Base-by-base conservation (phyloP, 2,329 filamentous ascomycete genomes). In the Septoria linicola region DNA sequence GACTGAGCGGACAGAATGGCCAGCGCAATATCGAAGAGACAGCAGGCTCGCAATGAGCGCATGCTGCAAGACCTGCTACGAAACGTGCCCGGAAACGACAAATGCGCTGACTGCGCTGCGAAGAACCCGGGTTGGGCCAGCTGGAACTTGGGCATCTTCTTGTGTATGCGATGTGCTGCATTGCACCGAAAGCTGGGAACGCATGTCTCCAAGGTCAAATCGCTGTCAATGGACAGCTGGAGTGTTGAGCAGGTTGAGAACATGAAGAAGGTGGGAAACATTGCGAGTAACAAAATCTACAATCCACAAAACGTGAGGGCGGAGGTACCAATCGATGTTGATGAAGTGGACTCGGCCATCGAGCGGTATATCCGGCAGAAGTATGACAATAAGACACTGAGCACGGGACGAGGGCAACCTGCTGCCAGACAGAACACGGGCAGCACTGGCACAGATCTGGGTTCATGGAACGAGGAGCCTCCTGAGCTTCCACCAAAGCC, bases 161-260 rank as follows among this genome's bases (percentile, higher is more conserved):
- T 99, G 43, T 99, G 93, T 74, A 95, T 99, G 88, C 89, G 93
- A 69, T 99, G 93, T 77, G 93, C 91, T 47, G 82, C 90, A 48
- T 81, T 97, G 66, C 93, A 99, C 76, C 88, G 93, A 67, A 97
- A 97, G 73, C 78, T 99, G 66, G 93, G 93, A 55, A 97, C 93
- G 34, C 93, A 99, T 72, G 89, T 99, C 58, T 96, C 91, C 60
- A 99, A 99, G 72, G 90, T 99, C 76, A 99, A 99, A 73, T 97
- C 91, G 31, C 73, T 99, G 74, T 97, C 88, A 71, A 97, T 99
- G 91, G 93, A 99, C 73, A 93, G 87, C 61, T 99, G 93, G 93
- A 84, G 88, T 41, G 85, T 86, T 66, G 93, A 97, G 55, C 93
- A 99, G 74, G 91, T 99, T 58, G 93, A 99, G 89, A 92, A 86